Base-by-base conservation (phyloP, 331 rosid genomes). In the Prunus yedoensis region DNA sequence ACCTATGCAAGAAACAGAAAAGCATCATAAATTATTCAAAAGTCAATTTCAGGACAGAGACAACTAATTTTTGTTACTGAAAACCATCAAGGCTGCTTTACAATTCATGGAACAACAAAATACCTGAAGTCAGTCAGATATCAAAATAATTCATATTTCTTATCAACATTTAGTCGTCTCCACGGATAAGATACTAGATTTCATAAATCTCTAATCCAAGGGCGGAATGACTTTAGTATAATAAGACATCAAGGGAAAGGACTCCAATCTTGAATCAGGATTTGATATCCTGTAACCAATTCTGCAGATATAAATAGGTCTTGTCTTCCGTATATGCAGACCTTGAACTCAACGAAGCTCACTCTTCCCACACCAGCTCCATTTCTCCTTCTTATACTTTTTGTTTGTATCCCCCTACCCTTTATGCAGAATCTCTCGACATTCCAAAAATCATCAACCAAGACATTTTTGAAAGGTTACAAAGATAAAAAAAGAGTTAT, bases 1-100 rank as follows among this genome's bases (percentile, higher is more conserved):
- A 91, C 98, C 96, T 93, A 82, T 17, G 8, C 45, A 65, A 28
- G 8, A 51, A 28, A 56, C 77, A 68, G 10, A 65, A 15, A 49
- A 5, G 28, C 38, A 8, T 17, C 15, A 5, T 16, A 14, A 41
- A 17, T 21, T 16, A 8, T 71, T 56, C 66, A 41, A 20, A 15
- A 8, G 51, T 71, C 21, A 1, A 56, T 57, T 59, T 57, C 21
- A 4, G 66, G 51, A 71, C 65, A 71, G 32, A 38, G 8, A 56
- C 35, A 61, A 10, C 41, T 35, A 18, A 43, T 14, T 43, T 16
- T 4, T 15, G 32, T 71, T 38, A 35, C 41, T 50, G 16, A 71
- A 13, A 46, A 56, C 38, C 27, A 56, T 71, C 53, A 71, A 57
- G 43, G 3, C 23, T 43, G 28, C 17, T 27, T 35, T 59, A 57